Evolutionary conservation across 352 stramenopile species (phyloP).

Genomic region (Globisporangium rhizosaccharum): DNA sequence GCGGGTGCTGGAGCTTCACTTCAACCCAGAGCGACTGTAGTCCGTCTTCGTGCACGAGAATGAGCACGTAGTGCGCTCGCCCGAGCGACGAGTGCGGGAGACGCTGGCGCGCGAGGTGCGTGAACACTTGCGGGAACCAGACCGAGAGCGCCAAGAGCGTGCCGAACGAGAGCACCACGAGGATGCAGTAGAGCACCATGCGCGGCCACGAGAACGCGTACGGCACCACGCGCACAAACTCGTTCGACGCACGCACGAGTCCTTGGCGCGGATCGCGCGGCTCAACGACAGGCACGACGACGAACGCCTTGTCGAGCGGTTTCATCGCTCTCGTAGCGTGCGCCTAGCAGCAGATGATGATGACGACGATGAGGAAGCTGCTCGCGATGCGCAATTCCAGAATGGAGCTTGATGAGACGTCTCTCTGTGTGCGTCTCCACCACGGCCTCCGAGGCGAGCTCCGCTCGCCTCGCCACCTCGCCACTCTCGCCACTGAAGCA

Average conservation of each 20-base stretch:
- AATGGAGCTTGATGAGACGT: too few species aligned
- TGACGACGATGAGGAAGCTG: too few species aligned
- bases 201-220: constrained; percentile 29
- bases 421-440: too few species aligned
- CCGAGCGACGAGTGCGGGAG: constrained; percentile 17
- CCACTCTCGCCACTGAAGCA: too few species aligned
- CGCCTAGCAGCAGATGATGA: neutral
- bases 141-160: constrained; percentile 29
- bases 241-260: neutral
- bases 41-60: constrained; percentile 29
- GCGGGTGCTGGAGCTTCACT: constrained; percentile 18
- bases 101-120: constrained; percentile 24
- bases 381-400: neutral
- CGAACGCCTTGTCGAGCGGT: neutral
- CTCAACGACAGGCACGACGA: neutral
- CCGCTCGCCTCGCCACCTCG: too few species aligned
- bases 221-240: constrained; percentile 27
- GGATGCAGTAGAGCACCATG: constrained; percentile 24
- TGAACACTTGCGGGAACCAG: constrained; percentile 67
- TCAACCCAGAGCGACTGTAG: constrained; percentile 31
- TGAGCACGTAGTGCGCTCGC: constrained; percentile 42
- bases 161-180: constrained; percentile 21
- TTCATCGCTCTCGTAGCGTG: neutral
- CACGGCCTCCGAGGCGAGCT: too few species aligned
- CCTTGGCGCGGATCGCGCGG: neutral